These are phyloP conservation scores for Trichoderma sp. DNA, from an alignment of 2,329 filamentous ascomycete genomes.

Conservation along the genomic window DNA sequence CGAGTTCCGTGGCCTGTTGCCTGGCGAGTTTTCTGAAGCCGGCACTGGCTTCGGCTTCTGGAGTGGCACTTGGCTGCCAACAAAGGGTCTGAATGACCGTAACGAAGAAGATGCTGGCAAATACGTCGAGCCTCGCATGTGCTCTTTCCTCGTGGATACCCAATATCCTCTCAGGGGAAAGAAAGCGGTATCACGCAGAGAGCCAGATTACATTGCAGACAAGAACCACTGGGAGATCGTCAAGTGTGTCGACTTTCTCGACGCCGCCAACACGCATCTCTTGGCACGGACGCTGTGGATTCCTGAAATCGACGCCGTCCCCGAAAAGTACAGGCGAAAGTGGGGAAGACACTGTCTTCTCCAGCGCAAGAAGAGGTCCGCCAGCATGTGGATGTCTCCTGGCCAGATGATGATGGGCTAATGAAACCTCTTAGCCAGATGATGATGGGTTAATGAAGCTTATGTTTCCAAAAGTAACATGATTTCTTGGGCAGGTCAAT, in stretches of 20 bases:
- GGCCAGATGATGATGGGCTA: conserved; percentile 19
- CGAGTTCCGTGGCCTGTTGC: conserved; percentile 83
- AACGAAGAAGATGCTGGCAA: conserved; percentile 85
- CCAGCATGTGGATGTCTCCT: conserved; percentile 5
- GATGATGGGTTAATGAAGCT: conserved; percentile 17
- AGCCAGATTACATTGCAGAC: conserved; percentile 79
- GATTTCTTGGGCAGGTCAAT: not conserved
- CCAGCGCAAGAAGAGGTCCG: conserved; percentile 46
- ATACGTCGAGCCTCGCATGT: conserved; percentile 74
- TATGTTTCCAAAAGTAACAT: not conserved
- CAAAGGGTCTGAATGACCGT: conserved; percentile 84
- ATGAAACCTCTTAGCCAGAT: not conserved
- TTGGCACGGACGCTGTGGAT: conserved; percentile 79
- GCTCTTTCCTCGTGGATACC: conserved; percentile 84
- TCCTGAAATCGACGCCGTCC: conserved; percentile 67
- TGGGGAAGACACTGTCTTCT: conserved; percentile 91
- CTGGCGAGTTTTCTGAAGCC: conserved; percentile 83
- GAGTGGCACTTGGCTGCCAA: conserved; percentile 79
- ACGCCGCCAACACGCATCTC: conserved; percentile 69
- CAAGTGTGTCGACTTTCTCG: conserved; percentile 75
- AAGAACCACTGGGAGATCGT: conserved; percentile 73
- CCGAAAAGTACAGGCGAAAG: conserved; percentile 65
- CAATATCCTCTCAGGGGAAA: conserved; percentile 60
- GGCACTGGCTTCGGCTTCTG: conserved; percentile 67
- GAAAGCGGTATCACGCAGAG: conserved; percentile 57